Base-by-base conservation (phyloP, 2,329 filamentous ascomycete species). In the Ophiostoma ips region DNA sequence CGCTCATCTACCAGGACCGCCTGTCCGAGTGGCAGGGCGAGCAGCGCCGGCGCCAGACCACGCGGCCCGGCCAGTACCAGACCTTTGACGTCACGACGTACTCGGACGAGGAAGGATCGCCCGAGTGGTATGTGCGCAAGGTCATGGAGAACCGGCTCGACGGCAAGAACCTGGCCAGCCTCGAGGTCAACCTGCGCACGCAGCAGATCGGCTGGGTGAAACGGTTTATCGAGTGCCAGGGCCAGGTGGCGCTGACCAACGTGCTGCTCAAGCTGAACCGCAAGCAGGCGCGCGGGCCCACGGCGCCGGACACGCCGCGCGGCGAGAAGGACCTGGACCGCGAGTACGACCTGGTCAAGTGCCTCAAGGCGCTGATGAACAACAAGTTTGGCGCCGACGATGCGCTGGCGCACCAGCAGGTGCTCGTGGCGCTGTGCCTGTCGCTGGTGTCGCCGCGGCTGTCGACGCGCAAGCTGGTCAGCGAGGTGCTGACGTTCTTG, bases 381-480 rank as follows among this genome's bases (percentile, higher is more conserved):
- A 98, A 95, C 76, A 95, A 95, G 64, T 96, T 94, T 64, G 92
- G 92, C 54, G 92, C 92, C 54, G 92, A 98, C 63, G 89, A 98
- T 73, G 92, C 92, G 16, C 72, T 98, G 51, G 73, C 79, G 53
- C 89, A 96, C 62, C 85, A 92, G 62, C 87, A 90, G 62, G 86
- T 96, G 55, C 83, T 95, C 55, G 80, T 94, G 51, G 86, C 92
- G 1, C 73, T 98, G 41, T 86, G 84, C 46, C 88, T 81, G 19
- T 95, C 87, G 34, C 72, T 98, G 51, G 86, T 89, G 49, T 95
- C 89, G 10, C 84, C 89, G 9, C 81, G 92, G 48, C 72, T 98
- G 52, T 92, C 88, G 46, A 96, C 92, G 1, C 75, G 92, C 59
- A 96, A 95, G 63, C 76, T 96, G 49, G 88, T 95, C 61, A 95